Evolutionary conservation across 176 grass and related monocot genomes (phyloP).

Genomic region (Areca catechu): DNA sequence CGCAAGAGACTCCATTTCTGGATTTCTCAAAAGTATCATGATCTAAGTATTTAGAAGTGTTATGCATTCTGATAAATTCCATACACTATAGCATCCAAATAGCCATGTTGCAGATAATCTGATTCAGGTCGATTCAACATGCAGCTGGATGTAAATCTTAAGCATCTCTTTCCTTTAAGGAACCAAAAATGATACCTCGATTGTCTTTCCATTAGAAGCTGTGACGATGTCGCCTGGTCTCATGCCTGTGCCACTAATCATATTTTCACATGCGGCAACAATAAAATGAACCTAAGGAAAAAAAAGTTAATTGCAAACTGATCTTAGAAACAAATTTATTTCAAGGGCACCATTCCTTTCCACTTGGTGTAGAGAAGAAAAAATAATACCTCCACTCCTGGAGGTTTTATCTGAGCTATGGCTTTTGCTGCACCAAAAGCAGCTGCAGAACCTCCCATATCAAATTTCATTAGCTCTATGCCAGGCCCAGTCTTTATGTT

Average conservation of each 20-base stretch:
- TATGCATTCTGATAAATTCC: no score
- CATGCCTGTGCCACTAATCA: conserved; percentile 99
- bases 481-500: conserved; percentile 96
- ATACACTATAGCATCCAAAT: no score
- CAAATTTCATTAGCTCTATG: conserved; percentile 95
- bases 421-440: conserved; percentile 93
- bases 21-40: no score
- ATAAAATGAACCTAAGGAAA: conserved; percentile 84
- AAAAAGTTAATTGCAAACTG: not conserved
- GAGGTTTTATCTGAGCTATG: conserved; percentile 84
- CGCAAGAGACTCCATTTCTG: no score
- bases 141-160: no score
- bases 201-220: conserved; percentile 94
- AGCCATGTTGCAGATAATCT: no score
- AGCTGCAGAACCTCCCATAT: conserved; percentile 96
- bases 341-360: not conserved
- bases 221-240: conserved; percentile 96
- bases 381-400: conserved; percentile 77
- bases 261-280: conserved; percentile 97
- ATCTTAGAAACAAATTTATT: not conserved
- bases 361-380: not conserved
- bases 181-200: conserved; percentile 48
- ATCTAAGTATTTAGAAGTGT: no score
- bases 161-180: no score
- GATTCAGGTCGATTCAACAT: no score